A percentile compares a stretch with the other conserved stretches of the same genome.
phyloP scores from a whole-genome alignment of 2,329 filamentous ascomycete genomes.

The Ceratocystis alfenasii region DNA sequence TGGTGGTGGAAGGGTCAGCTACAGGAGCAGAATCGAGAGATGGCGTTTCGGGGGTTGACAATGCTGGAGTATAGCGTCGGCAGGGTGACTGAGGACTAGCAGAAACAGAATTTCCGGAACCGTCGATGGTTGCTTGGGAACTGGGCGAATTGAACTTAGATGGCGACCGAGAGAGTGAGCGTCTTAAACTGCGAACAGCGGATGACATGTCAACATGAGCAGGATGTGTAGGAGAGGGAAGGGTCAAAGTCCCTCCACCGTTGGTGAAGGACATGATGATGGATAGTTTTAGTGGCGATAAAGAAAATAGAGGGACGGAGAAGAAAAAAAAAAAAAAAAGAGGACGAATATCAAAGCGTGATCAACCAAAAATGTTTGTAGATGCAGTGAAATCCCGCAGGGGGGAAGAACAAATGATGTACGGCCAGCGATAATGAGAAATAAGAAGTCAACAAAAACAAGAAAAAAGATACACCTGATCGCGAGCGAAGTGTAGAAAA shows the following conservation, averaged over 20 bases:
- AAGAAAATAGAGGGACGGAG: conserved; percentile 4
- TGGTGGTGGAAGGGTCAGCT: not conserved
- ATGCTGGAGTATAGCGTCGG: conserved; percentile 31
- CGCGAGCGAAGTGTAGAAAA: conserved; percentile 5
- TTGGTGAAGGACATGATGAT: conserved; percentile 47
- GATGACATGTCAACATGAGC: conserved; percentile 74
- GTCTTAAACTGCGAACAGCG: conserved; percentile 69
- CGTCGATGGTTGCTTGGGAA: conserved; percentile 26
- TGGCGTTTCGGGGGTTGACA: conserved; percentile 16
- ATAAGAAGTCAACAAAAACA: conserved; percentile 5
- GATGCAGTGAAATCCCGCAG: not conserved
- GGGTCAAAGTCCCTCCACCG: conserved; percentile 61
- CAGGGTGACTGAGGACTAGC: conserved; percentile 42
- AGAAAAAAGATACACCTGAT: conserved; percentile 15
- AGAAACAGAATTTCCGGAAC: conserved; percentile 44
- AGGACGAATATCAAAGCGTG: conserved; percentile 3
- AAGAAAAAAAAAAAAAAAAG: conserved; percentile 8
- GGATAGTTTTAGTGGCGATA: conserved; percentile 6
- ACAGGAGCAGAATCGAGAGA: conserved; percentile 14
- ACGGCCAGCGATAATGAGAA: conserved; percentile 8
- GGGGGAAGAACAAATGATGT: conserved; percentile 1
- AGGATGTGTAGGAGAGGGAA: conserved; percentile 73
- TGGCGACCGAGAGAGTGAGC: conserved; percentile 84
- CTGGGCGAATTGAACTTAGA: conserved; percentile 53
- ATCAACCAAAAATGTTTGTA: conserved; percentile 8